phyloP scores from a whole-genome alignment of 495 filamentous ascomycete genomes.

The Lasiosphaeriaceae sp. region DNA sequence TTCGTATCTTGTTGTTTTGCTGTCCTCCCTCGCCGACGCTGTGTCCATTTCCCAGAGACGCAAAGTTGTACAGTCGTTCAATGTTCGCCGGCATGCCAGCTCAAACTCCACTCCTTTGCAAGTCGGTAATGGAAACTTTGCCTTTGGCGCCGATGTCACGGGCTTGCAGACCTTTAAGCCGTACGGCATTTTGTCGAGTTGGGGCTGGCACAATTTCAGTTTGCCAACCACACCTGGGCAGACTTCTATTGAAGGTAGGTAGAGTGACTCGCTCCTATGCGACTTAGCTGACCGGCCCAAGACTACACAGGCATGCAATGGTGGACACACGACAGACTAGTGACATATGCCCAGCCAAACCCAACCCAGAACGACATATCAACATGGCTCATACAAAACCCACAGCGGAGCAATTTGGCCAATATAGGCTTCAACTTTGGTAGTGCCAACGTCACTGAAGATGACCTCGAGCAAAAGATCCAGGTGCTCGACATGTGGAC shows the following conservation, averaged over 20 bases:
- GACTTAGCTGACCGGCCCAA: slow-evolving; percentile 7
- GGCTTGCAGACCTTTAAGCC: slow-evolving; percentile 58
- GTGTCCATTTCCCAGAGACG: slow-evolving; percentile 27
- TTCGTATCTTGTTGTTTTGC: slow-evolving; percentile 12
- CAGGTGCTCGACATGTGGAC: slow-evolving; percentile 49
- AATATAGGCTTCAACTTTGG: slow-evolving; percentile 45
- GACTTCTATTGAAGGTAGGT: slow-evolving; percentile 33
- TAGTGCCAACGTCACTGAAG: slow-evolving; percentile 35
- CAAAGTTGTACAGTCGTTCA: slow-evolving; percentile 30
- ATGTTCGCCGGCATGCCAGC: slow-evolving; percentile 40
- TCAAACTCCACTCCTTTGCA: slow-evolving; percentile 46
- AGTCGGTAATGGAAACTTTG: slow-evolving; percentile 54
- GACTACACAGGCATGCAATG: slow-evolving; percentile 46
- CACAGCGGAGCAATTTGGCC: slow-evolving; percentile 48
- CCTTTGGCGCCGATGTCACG: slow-evolving; percentile 52
- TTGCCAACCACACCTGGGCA: slow-evolving; percentile 42
- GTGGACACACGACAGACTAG: slow-evolving; percentile 53
- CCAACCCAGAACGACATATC: slow-evolving; percentile 48
- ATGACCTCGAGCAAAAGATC: slow-evolving; percentile 32
- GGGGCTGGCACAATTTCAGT: slow-evolving; percentile 57
- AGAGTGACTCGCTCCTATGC: background rate
- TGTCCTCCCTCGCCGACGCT: slow-evolving; percentile 20
- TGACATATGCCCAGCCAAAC: slow-evolving; percentile 51
- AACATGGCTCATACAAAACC: slow-evolving; percentile 52
- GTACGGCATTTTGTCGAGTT: slow-evolving; percentile 52